Evolutionary conservation across 768 basidiomycete genomes (phyloP), one percentile per base, ranked within the genome.

Genomic region (Cystobasidium tubakii): DNA sequence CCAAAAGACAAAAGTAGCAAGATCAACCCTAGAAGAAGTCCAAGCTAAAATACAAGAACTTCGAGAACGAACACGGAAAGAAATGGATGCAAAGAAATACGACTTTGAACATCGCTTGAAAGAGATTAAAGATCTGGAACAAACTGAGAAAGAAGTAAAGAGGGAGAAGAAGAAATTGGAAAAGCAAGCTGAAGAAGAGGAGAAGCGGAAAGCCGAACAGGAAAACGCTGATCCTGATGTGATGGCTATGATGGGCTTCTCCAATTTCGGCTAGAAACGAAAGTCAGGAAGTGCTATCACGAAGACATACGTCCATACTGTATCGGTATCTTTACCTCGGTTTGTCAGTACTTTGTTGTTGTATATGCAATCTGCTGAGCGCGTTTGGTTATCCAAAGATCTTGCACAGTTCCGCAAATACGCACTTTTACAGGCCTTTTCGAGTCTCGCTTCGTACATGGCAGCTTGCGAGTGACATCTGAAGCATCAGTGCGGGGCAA

Each of bases 21-120:
- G 93, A 21, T 97, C 96, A 1, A 94, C 94, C 0, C 82, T 98
- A 21, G 88, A 88, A 76, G 92, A 99, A 83, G 96, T 99, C 66
- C 90, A 92, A 55, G 88, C 88, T 4, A 88, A 90, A 74, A 98
- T 99, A 82, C 90, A 91, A 0, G 83, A 86, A 43, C 83, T 99
- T 34, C 88, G 95, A 17, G 92, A 91, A 81, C 88, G 88, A 81
- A 94, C 94, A 1, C 89, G 88, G 75, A 88, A 90, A 50, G 88
- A 88, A 9, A 87, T 92, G 0, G 84, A 86, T 31, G 89, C 91
- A 0, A 96, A 96, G 80, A 86, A 88, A n/a, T 99, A 87, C 79
- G 95, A 99, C 82, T 99, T 99, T 82, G 89, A 93, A 78, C 83
- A 89, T 79, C 90, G 96, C 31, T 43, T 75, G 27, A 71, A 66